Evolutionary conservation across 192 early-diverging fungal species (phyloP), one percentile per base, ranked within the genome.

Genomic region (Gaertneriomyces sp.): DNA sequence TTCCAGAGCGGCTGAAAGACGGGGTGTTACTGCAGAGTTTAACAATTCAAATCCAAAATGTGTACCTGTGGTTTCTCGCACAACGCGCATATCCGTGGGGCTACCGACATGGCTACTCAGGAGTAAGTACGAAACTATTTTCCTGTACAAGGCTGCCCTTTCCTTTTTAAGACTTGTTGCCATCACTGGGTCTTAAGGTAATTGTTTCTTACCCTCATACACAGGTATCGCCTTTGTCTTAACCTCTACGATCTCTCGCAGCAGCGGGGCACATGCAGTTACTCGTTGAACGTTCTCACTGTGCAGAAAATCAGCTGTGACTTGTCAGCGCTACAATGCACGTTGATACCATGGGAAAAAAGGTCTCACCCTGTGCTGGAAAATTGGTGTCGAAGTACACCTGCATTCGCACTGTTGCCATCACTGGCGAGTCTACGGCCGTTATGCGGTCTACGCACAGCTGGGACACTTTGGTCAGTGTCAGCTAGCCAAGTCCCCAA

Each of bases 311-410:
- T 86, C 81, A 38, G 68, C 82, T 84, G 53, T 56, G 54, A 39
- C 19, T 14, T 17, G 49, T 51, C 20, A n/a, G 4, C 16, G 44
- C n/a, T 47, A 45, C 14, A 17, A 47, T 45, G 4, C 39, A 66
- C 4, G 16, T 16, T 4, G 45, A 46, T 0, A 61, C 53, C 6
- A 6, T 51, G 6, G 20, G 20, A 16, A 56, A 38, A n/a, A 60
- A 64, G 46, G 50, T 49, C 42, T 17, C 42, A 83, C 84, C 76
- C 70, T 86, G 84, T 1, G 79, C 72, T 16, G 84, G 76, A 66
- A 86, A 86, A 63, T 76, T 79, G 7, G 81, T 77, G 66, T 86
- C 84, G 67, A 86, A 86, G 69, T 86, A 86, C 6, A 86, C 84
- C 58, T 86, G 84, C 76, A 80, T 79, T 47, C 78, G 78, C 45